phyloP scores from a whole-genome alignment of 2,329 filamentous ascomycete genomes.

The Neophaeococcomyces aloes region DNA sequence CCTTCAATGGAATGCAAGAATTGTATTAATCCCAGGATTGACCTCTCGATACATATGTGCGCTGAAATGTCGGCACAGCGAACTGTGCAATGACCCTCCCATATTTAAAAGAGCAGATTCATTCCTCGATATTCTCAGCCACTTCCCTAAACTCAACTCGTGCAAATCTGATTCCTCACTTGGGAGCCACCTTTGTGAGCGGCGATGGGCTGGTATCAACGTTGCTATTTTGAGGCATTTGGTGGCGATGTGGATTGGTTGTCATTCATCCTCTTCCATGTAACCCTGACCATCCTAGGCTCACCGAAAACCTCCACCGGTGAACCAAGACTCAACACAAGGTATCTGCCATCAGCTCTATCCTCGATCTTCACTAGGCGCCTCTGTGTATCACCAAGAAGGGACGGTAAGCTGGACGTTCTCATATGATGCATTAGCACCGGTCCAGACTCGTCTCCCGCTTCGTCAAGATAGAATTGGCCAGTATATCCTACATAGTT shows the following conservation, averaged over 20 bases:
- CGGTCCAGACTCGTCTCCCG: conserved; percentile 6
- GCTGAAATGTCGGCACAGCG: too few species aligned
- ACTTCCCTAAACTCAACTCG: too few species aligned
- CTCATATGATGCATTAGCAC: conserved; percentile 10
- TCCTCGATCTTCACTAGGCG: conserved; percentile 1
- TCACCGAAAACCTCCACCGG: conserved; percentile 39
- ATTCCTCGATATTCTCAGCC: too few species aligned
- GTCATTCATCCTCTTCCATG: conserved; percentile 12
- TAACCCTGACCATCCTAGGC: conserved; percentile 10
- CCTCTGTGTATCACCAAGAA: conserved; percentile 6
- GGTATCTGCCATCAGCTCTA: conserved; percentile 1
- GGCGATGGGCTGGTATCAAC: too few species aligned
- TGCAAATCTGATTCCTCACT: too few species aligned
- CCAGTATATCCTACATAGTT: conserved; percentile 9
- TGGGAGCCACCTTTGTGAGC: too few species aligned
- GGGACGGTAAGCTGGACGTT: neutral
- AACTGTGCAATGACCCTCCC: too few species aligned
- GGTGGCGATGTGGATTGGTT: conserved; percentile 11
- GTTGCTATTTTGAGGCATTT: neutral
- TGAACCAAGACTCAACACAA: neutral
- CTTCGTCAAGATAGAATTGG: conserved; percentile 9
- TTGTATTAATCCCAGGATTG: too few species aligned
- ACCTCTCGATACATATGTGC: too few species aligned
- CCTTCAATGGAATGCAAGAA: too few species aligned
- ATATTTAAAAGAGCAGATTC: too few species aligned